Conservation (phyloP, 805 yeast species). For the Yarrowia phangngaensis region DNA sequence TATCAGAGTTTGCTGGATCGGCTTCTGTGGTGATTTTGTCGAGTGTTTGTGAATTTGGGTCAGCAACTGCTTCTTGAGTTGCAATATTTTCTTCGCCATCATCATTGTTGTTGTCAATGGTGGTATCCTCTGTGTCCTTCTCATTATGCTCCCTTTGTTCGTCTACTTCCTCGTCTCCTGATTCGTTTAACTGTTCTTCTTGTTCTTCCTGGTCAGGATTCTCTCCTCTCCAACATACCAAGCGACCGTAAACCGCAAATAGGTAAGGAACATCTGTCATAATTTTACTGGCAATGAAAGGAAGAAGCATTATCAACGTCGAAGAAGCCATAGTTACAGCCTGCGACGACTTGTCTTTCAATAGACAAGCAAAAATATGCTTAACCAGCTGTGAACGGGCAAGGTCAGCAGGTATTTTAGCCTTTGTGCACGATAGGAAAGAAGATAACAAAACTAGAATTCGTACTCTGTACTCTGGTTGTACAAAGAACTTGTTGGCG, state of each 20-base stretch:
- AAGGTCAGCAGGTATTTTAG: constrained; percentile 15
- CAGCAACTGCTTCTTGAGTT: too few species aligned
- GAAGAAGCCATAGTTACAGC: constrained; percentile 42
- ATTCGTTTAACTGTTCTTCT: neutral
- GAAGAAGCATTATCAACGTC: constrained; percentile 45
- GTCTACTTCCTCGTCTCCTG: neutral
- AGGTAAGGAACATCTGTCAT: constrained; percentile 42
- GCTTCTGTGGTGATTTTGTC: constrained; percentile 1
- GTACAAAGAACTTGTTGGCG: constrained; percentile 41
- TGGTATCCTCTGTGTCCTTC: constrained; percentile 27
- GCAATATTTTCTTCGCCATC: too few species aligned
- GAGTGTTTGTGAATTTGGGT: too few species aligned
- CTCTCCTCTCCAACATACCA: constrained; percentile 42
- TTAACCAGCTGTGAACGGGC: constrained; percentile 23
- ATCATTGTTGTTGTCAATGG: constrained; percentile 20
- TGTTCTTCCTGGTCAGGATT: constrained; percentile 26
- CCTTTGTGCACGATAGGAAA: constrained; percentile 33
- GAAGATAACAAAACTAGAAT: constrained; percentile 43
- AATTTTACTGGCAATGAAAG: constrained; percentile 41
- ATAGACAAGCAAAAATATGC: constrained; percentile 42
- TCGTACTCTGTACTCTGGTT: constrained; percentile 41
- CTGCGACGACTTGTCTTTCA: constrained; percentile 45
- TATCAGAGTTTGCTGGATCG: neutral
- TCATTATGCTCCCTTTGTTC: constrained; percentile 28
- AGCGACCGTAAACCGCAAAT: constrained; percentile 46